Conservation (phyloP, 1,139 yeast species). For the Debaryomyces nepalensis region DNA sequence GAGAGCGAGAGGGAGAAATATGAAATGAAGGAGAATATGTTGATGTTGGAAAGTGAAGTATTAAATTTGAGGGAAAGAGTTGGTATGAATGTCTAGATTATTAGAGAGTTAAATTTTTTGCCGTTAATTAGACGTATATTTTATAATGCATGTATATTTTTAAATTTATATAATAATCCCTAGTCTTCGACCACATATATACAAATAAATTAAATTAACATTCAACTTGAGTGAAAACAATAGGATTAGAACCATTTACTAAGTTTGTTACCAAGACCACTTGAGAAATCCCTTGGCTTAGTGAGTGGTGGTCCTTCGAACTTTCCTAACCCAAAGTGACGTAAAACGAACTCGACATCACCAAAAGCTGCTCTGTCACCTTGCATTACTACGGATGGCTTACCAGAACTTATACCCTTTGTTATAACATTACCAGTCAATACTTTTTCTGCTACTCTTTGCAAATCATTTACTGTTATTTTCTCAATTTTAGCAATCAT, state of each 20-base stretch:
- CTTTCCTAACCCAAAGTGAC: constrained; percentile 74
- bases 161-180: constrained; percentile 2
- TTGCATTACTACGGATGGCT: constrained; percentile 85
- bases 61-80: constrained; percentile 58
- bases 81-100: constrained; percentile 19
- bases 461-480: constrained; percentile 69
- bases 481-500: constrained; percentile 80
- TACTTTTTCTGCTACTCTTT: constrained; percentile 74
- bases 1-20: constrained; percentile 42
- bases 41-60: constrained; percentile 66
- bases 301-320: constrained; percentile 28
- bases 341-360: constrained; percentile 70
- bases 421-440: constrained; percentile 67
- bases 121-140: not conserved
- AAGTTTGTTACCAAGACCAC: constrained; percentile 17
- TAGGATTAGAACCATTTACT: constrained; percentile 28
- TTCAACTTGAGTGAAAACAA: constrained; percentile 3
- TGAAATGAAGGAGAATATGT: constrained; percentile 57
- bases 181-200: constrained; percentile 4
- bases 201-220: constrained; percentile 10
- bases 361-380: constrained; percentile 88
- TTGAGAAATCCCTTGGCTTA: constrained; percentile 36
- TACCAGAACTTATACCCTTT: constrained; percentile 57
- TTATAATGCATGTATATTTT: not conserved
- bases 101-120: not conserved